Conservation (phyloP, 139 green algal species). For the Picochlorum sp. region DNA sequence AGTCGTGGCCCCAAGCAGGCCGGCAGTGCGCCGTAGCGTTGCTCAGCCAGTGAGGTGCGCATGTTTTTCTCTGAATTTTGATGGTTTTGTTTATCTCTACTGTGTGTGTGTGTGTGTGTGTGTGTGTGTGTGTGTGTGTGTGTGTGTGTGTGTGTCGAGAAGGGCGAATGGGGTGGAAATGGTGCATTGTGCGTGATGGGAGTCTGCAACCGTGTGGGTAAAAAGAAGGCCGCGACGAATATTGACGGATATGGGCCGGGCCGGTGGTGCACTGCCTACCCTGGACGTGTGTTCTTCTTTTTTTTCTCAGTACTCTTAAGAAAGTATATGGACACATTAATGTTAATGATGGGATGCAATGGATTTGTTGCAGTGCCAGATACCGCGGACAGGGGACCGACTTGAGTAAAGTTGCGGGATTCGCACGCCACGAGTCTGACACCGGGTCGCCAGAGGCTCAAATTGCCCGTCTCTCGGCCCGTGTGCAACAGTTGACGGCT, state of each 20-base stretch:
- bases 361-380: slow-evolving; percentile 23
- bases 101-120: background rate
- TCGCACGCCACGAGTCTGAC: slow-evolving; percentile 25
- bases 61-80: background rate
- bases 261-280: too few species aligned
- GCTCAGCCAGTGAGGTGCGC: background rate
- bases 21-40: background rate
- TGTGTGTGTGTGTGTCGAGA: too few species aligned
- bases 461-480: slow-evolving; percentile 34
- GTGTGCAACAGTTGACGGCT: slow-evolving; percentile 42
- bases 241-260: too few species aligned
- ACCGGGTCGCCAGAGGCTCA: slow-evolving; percentile 43
- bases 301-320: too few species aligned
- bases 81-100: background rate
- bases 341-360: too few species aligned
- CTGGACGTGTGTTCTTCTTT: too few species aligned
- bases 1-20: background rate
- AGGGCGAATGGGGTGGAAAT: too few species aligned
- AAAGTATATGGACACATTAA: background rate
- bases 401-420: slow-evolving; percentile 26
- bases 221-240: too few species aligned
- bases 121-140: too few species aligned
- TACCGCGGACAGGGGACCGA: slow-evolving; percentile 42
- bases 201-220: too few species aligned
- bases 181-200: too few species aligned